A percentile compares a stretch with the other conserved stretches of the same genome.
Evolutionary conservation across 768 basidiomycete species (phyloP).

Genomic region (Lyophyllum shimeji): DNA sequence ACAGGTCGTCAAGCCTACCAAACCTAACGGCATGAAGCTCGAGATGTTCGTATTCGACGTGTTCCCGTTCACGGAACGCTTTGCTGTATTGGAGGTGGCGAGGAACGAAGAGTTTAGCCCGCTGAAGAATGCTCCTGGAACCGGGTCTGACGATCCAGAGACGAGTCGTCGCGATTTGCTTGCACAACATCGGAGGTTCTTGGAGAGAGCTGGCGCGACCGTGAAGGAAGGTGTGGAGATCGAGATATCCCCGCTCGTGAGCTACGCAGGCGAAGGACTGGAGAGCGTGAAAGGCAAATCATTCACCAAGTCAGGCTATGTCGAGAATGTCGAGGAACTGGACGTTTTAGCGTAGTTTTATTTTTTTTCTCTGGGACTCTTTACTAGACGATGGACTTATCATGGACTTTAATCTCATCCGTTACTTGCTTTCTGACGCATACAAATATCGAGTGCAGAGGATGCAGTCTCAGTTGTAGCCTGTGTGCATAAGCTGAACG

Average conservation of each 20-base stretch:
- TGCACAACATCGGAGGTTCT: constrained; percentile 82
- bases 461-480: not conserved
- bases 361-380: constrained; percentile 10
- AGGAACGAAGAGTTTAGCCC: constrained; percentile 93
- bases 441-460: not conserved
- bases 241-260: constrained; percentile 86
- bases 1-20: constrained; percentile 69
- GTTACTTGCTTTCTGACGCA: constrained; percentile 1
- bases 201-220: constrained; percentile 74
- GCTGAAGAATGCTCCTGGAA: constrained; percentile 95
- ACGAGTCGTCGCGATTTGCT: constrained; percentile 91
- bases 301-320: constrained; percentile 74
- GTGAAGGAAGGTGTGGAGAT: constrained; percentile 79
- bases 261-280: constrained; percentile 92
- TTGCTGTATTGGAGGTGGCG: constrained; percentile 87
- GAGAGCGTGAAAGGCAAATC: constrained; percentile 74
- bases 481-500: not conserved
- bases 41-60: constrained; percentile 99
- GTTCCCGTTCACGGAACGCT: constrained; percentile 84
- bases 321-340: constrained; percentile 65
- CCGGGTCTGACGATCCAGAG: constrained; percentile 84
- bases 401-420: constrained; percentile 16
- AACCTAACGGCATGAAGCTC: constrained; percentile 99
- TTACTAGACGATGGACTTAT: constrained; percentile 13
- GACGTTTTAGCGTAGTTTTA: constrained; percentile 47